Conservation (phyloP, 768 basidiomycete species). For the Agrocybe praecox region DNA sequence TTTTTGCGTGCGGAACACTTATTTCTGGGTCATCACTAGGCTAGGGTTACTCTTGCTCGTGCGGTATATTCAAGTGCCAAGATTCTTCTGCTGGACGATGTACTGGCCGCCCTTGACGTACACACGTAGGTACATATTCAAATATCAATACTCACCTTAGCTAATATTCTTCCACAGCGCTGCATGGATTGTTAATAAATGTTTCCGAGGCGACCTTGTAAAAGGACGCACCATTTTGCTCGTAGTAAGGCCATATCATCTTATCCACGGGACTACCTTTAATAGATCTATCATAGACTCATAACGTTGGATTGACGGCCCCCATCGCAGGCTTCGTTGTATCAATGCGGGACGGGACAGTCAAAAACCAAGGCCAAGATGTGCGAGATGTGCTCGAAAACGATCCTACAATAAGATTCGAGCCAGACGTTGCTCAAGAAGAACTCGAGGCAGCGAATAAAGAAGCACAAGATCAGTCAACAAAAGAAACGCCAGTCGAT, state of each 20-base stretch:
- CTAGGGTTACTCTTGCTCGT: slow-evolving; percentile 48
- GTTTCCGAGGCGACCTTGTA: slow-evolving; percentile 76
- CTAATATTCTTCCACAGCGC: slow-evolving; percentile 47
- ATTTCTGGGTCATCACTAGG: slow-evolving; percentile 27
- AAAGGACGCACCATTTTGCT: slow-evolving; percentile 76
- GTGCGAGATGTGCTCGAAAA: slow-evolving; percentile 39
- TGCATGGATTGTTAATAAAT: slow-evolving; percentile 78
- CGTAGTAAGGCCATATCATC: slow-evolving; percentile 47
- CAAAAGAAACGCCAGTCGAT: slow-evolving; percentile 18
- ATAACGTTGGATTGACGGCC: slow-evolving; percentile 47
- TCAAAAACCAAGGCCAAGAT: slow-evolving; percentile 41
- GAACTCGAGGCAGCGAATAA: slow-evolving; percentile 26
- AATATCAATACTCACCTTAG: not conserved
- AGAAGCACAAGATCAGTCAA: not conserved
- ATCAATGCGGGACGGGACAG: slow-evolving; percentile 50
- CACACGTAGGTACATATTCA: slow-evolving; percentile 21
- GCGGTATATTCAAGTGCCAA: slow-evolving; percentile 53
- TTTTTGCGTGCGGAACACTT: not conserved
- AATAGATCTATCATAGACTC: slow-evolving; percentile 28
- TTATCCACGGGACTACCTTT: not conserved
- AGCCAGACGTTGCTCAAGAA: slow-evolving; percentile 28
- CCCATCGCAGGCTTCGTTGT: slow-evolving; percentile 58
- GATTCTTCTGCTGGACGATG: slow-evolving; percentile 74
- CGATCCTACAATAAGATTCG: slow-evolving; percentile 34
- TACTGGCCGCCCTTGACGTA: slow-evolving; percentile 64